Conservation (phyloP, 768 basidiomycete species). For the Rhizopogon roseolus region DNA sequence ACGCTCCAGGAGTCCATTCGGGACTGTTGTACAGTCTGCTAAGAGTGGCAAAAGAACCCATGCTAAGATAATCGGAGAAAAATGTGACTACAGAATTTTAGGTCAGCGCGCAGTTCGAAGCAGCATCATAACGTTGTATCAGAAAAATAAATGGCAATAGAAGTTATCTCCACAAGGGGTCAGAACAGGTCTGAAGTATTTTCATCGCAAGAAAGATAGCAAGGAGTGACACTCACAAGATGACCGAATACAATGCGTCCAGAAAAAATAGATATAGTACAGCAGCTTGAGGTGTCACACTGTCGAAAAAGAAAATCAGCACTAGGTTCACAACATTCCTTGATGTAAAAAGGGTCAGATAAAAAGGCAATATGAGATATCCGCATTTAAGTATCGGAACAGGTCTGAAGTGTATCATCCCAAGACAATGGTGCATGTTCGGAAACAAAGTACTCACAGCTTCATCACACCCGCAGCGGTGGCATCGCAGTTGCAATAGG, state of each 20-base stretch:
- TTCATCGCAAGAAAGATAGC: neutral
- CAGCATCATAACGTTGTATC: neutral
- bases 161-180: slow-evolving; percentile 4
- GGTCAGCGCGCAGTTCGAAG: neutral
- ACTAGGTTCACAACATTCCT: neutral
- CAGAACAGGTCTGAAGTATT: slow-evolving; percentile 7
- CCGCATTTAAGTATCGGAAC: slow-evolving; percentile 65
- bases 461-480: slow-evolving; percentile 31
- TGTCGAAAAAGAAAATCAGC: slow-evolving; percentile 4
- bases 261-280: neutral
- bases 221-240: slow-evolving; percentile 1
- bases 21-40: neutral
- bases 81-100: neutral
- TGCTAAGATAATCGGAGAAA: neutral
- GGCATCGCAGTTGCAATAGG: slow-evolving; percentile 54
- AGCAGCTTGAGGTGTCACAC: neutral
- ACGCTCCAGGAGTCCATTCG: neutral
- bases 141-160: neutral
- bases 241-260: neutral
- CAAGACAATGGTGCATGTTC: slow-evolving; percentile 5
- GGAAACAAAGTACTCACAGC: slow-evolving; percentile 18
- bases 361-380: slow-evolving; percentile 63
- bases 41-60: neutral
- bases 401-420: slow-evolving; percentile 79
- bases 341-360: slow-evolving; percentile 26